Percentiles rank a stretch among this genome's conserved stretches.
Evolutionary conservation across 139 green algal genomes (phyloP).

Genomic region (Closterium sp.): DNA sequence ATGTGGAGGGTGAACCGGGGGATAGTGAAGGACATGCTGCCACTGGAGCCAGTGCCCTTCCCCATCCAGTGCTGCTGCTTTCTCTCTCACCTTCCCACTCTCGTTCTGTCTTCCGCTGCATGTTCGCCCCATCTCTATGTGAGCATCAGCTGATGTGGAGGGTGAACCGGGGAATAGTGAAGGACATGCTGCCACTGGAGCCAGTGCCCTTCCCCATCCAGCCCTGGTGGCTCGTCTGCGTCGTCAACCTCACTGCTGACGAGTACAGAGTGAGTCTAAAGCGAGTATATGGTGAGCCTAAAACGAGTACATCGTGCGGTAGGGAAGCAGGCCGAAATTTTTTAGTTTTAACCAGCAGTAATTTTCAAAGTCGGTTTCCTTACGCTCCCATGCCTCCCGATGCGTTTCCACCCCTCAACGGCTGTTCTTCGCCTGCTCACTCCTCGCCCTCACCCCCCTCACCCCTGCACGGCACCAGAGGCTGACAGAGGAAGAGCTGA

Average conservation of each 20-base stretch:
- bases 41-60: conserved; percentile 42
- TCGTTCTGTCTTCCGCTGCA: too few species aligned
- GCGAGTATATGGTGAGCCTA: not conserved
- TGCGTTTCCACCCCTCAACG: too few species aligned
- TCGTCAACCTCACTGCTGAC: conserved; percentile 74
- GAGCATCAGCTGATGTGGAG: conserved; percentile 76
- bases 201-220: conserved; percentile 59
- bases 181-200: conserved; percentile 67
- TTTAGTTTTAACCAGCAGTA: too few species aligned
- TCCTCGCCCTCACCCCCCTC: not conserved
- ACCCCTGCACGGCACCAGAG: conserved; percentile 60
- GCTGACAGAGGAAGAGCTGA: conserved; percentile 72
- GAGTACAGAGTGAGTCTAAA: conserved; percentile 31
- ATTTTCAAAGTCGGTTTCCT: too few species aligned
- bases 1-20: conserved; percentile 82
- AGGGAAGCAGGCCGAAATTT: too few species aligned
- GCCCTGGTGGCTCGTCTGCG: conserved; percentile 77
- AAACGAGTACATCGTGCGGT: too few species aligned
- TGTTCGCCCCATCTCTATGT: not conserved
- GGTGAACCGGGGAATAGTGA: conserved; percentile 75
- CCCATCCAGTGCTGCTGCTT: conserved; percentile 55
- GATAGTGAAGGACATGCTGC: conserved; percentile 75
- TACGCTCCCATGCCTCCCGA: too few species aligned
- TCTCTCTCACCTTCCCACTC: too few species aligned
- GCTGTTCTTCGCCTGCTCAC: too few species aligned